Evolutionary conservation across 2,329 filamentous ascomycete genomes (phyloP).

Genomic region (Fusarium acutatum): DNA sequence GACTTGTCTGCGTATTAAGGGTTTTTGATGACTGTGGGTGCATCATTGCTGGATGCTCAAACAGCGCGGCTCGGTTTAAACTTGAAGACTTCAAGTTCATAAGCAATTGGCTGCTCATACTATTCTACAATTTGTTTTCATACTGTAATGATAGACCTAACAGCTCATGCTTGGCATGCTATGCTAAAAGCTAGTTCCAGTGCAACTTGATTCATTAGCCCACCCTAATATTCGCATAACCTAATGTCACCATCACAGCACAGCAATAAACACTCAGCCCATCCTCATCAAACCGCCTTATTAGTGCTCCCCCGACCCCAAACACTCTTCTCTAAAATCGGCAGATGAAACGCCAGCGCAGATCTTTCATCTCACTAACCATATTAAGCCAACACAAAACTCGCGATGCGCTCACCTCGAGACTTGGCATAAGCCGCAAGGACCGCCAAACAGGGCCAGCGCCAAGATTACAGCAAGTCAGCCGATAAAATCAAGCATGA

Average conservation of each 20-base stretch:
- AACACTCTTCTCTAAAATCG: rapidly evolving
- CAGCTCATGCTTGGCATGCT: neutral
- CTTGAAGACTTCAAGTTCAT: neutral
- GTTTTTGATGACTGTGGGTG: neutral
- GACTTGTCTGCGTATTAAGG: rapidly evolving
- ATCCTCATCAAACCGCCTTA: neutral
- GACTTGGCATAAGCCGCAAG: neutral
- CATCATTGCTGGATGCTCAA: rapidly evolving
- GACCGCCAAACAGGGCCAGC: neutral
- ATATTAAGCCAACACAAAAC: rapidly evolving
- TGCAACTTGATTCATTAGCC: no score
- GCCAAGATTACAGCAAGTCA: neutral
- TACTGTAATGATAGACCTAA: neutral
- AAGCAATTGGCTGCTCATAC: neutral
- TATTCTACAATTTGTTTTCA: neutral
- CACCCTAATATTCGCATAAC: neutral
- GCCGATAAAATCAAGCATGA: neutral
- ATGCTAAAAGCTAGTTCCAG: no score
- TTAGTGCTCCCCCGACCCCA: rapidly evolving
- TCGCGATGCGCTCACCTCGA: neutral
- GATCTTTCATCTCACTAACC: neutral
- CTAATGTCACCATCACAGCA: neutral
- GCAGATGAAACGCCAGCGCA: neutral
- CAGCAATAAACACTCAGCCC: neutral
- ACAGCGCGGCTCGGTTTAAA: neutral